Base-by-base conservation (phyloP, 2,329 filamentous ascomycete species). In the Claviceps pazoutovae region DNA sequence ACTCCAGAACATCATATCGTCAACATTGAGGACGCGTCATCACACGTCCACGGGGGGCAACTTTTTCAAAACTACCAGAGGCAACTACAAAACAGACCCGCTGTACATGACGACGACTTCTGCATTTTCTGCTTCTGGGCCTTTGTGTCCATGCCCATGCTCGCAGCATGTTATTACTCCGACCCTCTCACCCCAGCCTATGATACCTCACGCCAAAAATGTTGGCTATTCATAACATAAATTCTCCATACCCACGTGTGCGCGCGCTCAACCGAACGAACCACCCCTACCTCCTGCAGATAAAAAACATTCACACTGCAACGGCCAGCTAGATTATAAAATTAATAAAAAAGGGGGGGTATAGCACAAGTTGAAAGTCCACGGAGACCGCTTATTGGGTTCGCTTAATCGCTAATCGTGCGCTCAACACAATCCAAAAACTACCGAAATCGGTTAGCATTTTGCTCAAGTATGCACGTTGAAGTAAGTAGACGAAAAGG, bases 381-480 rank as follows among this genome's bases (percentile, higher is more conserved):
- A 39, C 17, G n/a, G 46, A 6, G 19, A 48, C 17, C 30, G 39
- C 38, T 36, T 7, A 23, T n/a, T 19, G 5, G 17, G 41, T 34
- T 39, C 11, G 5, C 43, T 49, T 38, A 52, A 26, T 46, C 44
- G 46, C 38, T 49, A 26, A 58, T 54, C 44, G 56, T 53, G 36
- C 51, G 49, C 48, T 60, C 57, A 41, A 61, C 46, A 48, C 56
- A 61, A 5, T 54, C 51, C 47, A 58, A 48, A 46, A 60, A 55
- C 58, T 60, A 5, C 21, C 4, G 4, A 45, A 13, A 7, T 34
- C 36, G 0, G n/a, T 48, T 34, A 48, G 37, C 37, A 39, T 7
- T 26, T 16, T 6, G 16, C 16, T 37, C 21, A 23, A 26, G 3
- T 23, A 34, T 23, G 13, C 4, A 34, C 30, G 30, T 34, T 34